phyloP scores from a whole-genome alignment of 202 grass and related monocot species.

The Schoenoplectus tabernaemontani region DNA sequence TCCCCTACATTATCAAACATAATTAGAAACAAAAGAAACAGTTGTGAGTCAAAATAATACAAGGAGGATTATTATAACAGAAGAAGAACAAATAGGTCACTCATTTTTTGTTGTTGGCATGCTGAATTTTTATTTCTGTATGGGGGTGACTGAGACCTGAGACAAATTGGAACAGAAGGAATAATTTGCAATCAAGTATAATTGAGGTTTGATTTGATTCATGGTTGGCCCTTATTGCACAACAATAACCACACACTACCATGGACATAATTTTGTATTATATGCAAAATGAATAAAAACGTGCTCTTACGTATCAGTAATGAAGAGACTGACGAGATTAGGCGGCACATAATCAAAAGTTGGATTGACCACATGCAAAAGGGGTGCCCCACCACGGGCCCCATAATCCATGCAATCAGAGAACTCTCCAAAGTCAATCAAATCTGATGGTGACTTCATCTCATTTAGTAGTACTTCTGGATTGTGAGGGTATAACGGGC shows the following conservation, averaged over 20 bases:
- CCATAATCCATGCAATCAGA: slow-evolving; percentile 92
- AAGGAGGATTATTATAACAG: not conserved
- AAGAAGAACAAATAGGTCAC: not conserved
- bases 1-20: slow-evolving; percentile 44
- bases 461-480: slow-evolving; percentile 86
- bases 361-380: slow-evolving; percentile 84
- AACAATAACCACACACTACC: too few species aligned
- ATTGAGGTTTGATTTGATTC: not conserved
- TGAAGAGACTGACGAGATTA: slow-evolving; percentile 90
- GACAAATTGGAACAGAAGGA: not conserved
- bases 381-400: slow-evolving; percentile 47
- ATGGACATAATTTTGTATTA: not conserved
- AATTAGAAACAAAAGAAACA: slow-evolving; percentile 1
- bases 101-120: not conserved
- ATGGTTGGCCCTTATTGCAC: not conserved
- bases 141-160: not conserved
- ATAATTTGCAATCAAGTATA: not conserved
- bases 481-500: slow-evolving; percentile 92
- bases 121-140: not conserved
- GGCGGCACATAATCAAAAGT: slow-evolving; percentile 93
- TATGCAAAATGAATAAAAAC: slow-evolving; percentile 5
- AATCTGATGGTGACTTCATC: slow-evolving; percentile 79
- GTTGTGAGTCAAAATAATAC: not conserved
- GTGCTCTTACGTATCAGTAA: slow-evolving; percentile 81
- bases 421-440: slow-evolving; percentile 90